Percentiles rank a stretch among this genome's conserved stretches.
Conservation (phyloP, 176 grass and related monocot genomes). For the Eleusine coracana region DNA sequence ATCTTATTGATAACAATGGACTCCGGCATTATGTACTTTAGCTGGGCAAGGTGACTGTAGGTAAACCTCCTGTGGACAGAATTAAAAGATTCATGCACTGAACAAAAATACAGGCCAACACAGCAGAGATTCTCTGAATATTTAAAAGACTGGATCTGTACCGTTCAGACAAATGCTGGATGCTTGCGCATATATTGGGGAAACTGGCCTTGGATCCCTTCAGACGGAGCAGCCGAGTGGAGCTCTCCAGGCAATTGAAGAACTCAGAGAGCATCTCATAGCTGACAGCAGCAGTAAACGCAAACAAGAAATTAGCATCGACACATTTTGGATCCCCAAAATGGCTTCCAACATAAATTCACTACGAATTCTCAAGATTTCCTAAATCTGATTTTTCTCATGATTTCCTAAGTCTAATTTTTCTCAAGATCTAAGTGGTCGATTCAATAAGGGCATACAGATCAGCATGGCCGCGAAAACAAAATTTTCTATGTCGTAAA, state of each 20-base stretch:
- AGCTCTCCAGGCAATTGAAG: constrained; percentile 83
- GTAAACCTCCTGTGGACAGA: constrained; percentile 69
- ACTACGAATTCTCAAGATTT: not conserved
- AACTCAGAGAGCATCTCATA: constrained; percentile 79
- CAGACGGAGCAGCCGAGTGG: constrained; percentile 68
- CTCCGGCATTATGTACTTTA: constrained; percentile 83
- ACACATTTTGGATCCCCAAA: not conserved
- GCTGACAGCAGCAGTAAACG: constrained; percentile 29
- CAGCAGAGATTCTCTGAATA: not conserved
- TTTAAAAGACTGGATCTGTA: constrained; percentile 14
- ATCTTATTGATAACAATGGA: constrained; percentile 74
- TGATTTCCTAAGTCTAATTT: not conserved
- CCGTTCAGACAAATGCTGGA: constrained; percentile 69
- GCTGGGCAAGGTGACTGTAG: constrained; percentile 70
- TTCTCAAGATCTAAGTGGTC: not conserved
- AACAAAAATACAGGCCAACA: not conserved
- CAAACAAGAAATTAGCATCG: not conserved
- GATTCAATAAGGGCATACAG: not conserved
- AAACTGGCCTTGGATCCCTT: constrained; percentile 71
- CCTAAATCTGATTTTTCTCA: not conserved
- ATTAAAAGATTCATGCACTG: not conserved
- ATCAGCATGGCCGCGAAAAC: not conserved
- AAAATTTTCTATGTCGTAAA: not conserved
- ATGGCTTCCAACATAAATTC: not conserved
- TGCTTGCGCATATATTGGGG: constrained; percentile 66